Base-by-base conservation (phyloP, 108 stramenopile species). In the Fistulifera pelliculosa region DNA sequence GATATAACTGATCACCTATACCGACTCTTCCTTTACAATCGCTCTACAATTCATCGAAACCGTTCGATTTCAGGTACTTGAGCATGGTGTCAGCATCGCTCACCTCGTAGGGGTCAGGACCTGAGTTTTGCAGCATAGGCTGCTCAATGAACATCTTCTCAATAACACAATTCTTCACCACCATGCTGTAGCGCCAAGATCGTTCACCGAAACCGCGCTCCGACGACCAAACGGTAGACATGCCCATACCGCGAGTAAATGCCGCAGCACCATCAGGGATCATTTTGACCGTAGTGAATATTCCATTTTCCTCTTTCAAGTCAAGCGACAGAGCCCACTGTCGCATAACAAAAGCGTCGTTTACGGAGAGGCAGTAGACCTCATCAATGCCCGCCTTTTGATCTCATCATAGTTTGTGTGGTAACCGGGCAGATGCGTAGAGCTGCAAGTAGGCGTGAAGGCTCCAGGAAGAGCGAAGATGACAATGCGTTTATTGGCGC, bases 281-380 rank as follows among this genome's bases (percentile, higher is more conserved):
- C 2, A 80, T 54, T 55, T 75, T 79, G 3, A 72, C 70, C 39
- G 48, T 67, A 22, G 52, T 73, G 67, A 74, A 74, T 11, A 68
- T 70, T 11, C 70, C 72, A 45, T 68, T 75, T 44, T 79, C 78
- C 47, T 74, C 70, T 45, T 52, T 56, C 11, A 71, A 27, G 12
- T 65, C 69, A 39, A 54, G 60, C 25, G 39, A 26, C 25, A 71
- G 55, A 1, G 66, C 70, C 70, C 72, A 73, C 55, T 74, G 69
- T 10, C 74, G 58, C 74, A 80, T 75, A 38, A 80, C 78, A 57
- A 80, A 80, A 1, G 78, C 78, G 59, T 80, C 78, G 57, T 80
- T 80, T 13, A 75, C 74, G 18, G 57, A 60, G 25, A 80, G 44
- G 50, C 74, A 80, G 67, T 75, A 80, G 5, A 80, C 74, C 28